These are phyloP conservation scores for Xylaria digitata DNA, from an alignment of 2,329 filamentous ascomycete species.

Conservation along the genomic window DNA sequence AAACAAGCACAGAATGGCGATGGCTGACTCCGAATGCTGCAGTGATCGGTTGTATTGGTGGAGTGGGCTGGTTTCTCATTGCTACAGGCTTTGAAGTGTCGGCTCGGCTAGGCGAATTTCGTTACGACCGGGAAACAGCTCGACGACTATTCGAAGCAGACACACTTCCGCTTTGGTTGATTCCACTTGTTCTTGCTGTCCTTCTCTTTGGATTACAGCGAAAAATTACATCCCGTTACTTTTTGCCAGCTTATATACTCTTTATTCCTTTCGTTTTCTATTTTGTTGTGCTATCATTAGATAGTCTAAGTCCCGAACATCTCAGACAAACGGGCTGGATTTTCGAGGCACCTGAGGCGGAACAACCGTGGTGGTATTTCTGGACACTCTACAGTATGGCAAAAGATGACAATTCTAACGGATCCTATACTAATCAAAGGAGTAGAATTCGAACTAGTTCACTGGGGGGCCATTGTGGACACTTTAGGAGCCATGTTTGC, in stretches of 20 bases:
- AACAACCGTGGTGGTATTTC: constrained; percentile 96
- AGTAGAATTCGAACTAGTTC: constrained; percentile 80
- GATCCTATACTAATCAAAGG: constrained; percentile 40
- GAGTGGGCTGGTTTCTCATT: constrained; percentile 94
- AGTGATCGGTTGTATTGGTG: constrained; percentile 94
- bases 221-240: constrained; percentile 82
- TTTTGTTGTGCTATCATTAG: constrained; percentile 76
- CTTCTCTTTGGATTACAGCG: constrained; percentile 80
- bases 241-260: constrained; percentile 89
- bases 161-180: constrained; percentile 83
- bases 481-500: constrained; percentile 96
- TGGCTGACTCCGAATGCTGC: background rate
- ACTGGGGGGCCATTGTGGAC: constrained; percentile 84
- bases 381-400: constrained; percentile 90
- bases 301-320: constrained; percentile 72
- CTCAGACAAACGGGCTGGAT: constrained; percentile 87
- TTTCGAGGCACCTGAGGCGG: constrained; percentile 84
- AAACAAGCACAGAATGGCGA: background rate
- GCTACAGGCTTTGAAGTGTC: constrained; percentile 94
- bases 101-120: constrained; percentile 84
- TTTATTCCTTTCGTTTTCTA: constrained; percentile 82
- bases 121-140: constrained; percentile 82
- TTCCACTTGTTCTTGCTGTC: constrained; percentile 81
- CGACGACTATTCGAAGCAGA: constrained; percentile 77
- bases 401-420: background rate